Evolutionary conservation across 225 moss, liverwort and hornwort species (phyloP).

Genomic region (Straminergon stramineum): DNA sequence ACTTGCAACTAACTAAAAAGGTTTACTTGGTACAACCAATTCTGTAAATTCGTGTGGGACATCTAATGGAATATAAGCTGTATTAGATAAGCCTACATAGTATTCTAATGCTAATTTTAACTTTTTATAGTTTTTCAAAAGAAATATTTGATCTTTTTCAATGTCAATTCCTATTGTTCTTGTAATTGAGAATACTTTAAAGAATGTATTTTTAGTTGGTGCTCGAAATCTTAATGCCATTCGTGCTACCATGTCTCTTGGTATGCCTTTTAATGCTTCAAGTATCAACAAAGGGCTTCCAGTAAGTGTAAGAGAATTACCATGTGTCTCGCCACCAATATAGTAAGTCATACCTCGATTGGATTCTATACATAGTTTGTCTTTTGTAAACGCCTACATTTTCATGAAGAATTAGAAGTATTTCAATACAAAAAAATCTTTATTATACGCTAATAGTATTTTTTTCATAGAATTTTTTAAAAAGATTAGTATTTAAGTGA

Average conservation of each 20-base stretch:
- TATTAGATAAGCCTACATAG: conserved; percentile 17
- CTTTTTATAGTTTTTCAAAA: conserved; percentile 44
- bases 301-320: conserved; percentile 39
- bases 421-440: not conserved
- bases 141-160: conserved; percentile 45
- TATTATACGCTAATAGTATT: accelerated
- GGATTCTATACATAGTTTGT: conserved; percentile 19
- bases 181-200: conserved; percentile 39
- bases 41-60: conserved; percentile 52
- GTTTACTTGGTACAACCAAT: conserved; percentile 49
- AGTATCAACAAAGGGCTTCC: conserved; percentile 39
- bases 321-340: conserved; percentile 58
- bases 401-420: not conserved
- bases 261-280: conserved; percentile 39
- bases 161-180: conserved; percentile 57
- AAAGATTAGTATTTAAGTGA: too few species aligned
- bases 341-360: conserved; percentile 29
- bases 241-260: conserved; percentile 29
- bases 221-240: conserved; percentile 34
- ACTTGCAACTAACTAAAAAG: conserved; percentile 8
- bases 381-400: conserved; percentile 4
- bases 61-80: conserved; percentile 26
- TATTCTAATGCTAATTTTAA: conserved; percentile 49
- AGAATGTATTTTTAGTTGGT: conserved; percentile 40
- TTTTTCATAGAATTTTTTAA: not conserved